Evolutionary conservation across 352 stramenopile genomes (phyloP).

Genomic region (Pythium diclinum): DNA sequence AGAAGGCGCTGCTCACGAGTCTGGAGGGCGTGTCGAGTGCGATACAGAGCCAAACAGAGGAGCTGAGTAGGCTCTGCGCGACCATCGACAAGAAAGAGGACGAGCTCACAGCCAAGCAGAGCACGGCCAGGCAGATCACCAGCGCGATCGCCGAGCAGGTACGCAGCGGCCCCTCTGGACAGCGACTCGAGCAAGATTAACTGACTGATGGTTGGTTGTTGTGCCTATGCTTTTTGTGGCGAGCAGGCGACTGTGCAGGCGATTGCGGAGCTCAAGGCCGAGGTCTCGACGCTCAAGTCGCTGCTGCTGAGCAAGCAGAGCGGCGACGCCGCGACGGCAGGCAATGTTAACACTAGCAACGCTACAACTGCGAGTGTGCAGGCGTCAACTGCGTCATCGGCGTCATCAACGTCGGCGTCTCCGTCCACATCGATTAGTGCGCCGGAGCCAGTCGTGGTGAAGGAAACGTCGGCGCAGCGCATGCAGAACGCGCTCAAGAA

Average conservation of each 20-base stretch:
- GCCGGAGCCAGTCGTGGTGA: constrained; percentile 5
- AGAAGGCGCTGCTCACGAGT: constrained; percentile 42
- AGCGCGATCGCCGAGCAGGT: constrained; percentile 51
- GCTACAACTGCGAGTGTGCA: neutral
- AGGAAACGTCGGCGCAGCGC: constrained; percentile 21
- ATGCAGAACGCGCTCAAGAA: constrained; percentile 25
- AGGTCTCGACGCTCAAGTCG: constrained; percentile 64
- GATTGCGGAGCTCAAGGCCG: constrained; percentile 65
- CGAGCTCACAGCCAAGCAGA: constrained; percentile 42
- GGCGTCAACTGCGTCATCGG: neutral
- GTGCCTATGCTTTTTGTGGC: neutral
- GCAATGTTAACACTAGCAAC: neutral
- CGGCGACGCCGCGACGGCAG: neutral
- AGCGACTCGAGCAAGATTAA: neutral
- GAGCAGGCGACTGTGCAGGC: constrained; percentile 42
- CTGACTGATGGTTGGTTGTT: constrained; percentile 9
- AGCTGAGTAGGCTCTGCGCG: constrained; percentile 53
- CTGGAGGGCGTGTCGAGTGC: constrained; percentile 47
- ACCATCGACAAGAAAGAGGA: constrained; percentile 57
- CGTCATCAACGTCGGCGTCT: neutral
- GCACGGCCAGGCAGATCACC: constrained; percentile 43
- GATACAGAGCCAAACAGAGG: constrained; percentile 64
- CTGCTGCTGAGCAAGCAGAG: constrained; percentile 39
- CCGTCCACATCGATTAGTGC: neutral
- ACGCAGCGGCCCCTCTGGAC: neutral